These are phyloP conservation scores for Tetracladium marchalianum DNA, from an alignment of 495 filamentous ascomycete genomes.

Conservation along the genomic window DNA sequence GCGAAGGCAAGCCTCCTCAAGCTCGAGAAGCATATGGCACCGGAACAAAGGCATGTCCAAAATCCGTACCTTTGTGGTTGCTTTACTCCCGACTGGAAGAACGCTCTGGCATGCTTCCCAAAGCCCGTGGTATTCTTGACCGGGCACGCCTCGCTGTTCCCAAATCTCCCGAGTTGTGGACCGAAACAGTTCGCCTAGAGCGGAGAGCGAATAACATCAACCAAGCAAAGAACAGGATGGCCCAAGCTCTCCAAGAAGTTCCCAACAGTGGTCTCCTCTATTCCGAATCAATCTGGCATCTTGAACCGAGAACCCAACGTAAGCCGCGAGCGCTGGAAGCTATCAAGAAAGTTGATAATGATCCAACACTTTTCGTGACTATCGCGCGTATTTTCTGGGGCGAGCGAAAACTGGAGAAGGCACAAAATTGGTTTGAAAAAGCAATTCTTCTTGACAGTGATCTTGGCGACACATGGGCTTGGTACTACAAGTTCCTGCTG, in stretches of 20 bases:
- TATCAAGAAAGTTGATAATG: slow-evolving; percentile 92
- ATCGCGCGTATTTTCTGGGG: slow-evolving; percentile 47
- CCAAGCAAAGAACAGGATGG: slow-evolving; percentile 87
- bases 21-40: slow-evolving; percentile 86
- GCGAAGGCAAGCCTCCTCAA: slow-evolving; percentile 62
- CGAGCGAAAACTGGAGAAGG: slow-evolving; percentile 74
- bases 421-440: slow-evolving; percentile 93
- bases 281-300: slow-evolving; percentile 88
- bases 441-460: slow-evolving; percentile 80
- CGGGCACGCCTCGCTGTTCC: slow-evolving; percentile 77
- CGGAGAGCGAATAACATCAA: slow-evolving; percentile 72
- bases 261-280: slow-evolving; percentile 85
- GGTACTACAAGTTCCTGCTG: slow-evolving; percentile 88
- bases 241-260: slow-evolving; percentile 80
- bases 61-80: slow-evolving; percentile 80
- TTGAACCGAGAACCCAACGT: slow-evolving; percentile 82
- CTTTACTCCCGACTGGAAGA: slow-evolving; percentile 84
- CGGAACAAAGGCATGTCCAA: slow-evolving; percentile 77
- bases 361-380: slow-evolving; percentile 66
- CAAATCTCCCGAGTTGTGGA: slow-evolving; percentile 78
- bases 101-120: slow-evolving; percentile 70
- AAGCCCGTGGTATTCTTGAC: slow-evolving; percentile 87
- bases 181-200: slow-evolving; percentile 85
- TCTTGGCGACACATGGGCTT: slow-evolving; percentile 90
- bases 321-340: slow-evolving; percentile 86